Base-by-base conservation (phyloP, 352 stramenopile genomes). In the Phytophthora megakarya region DNA sequence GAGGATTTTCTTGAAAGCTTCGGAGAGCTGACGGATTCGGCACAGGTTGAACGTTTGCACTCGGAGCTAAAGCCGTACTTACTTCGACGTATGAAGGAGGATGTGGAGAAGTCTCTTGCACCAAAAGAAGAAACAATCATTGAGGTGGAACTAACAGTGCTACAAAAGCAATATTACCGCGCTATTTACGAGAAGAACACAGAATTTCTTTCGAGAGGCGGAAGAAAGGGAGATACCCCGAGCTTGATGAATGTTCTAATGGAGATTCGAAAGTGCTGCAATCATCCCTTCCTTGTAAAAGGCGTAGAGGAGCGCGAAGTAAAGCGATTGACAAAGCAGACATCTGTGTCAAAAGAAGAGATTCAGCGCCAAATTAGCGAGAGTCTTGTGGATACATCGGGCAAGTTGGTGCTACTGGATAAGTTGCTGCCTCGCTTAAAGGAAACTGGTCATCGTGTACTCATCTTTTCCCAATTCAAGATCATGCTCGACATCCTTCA, bases 401-500 rank as follows among this genome's bases (percentile, higher is more conserved):
- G 98, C 3, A 99, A 99, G 70, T 76, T 99, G 8, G 93, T 99
- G 43, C 74, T 99, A 13, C 77, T 99, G 22, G 98, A 99, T 76
- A 99, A 99, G 65, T 75, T 99, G 9, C 83, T 99, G 5, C 97
- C 97, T 11, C 89, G 94, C 5, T 75, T 99, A 12, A 92, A 98
- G 66, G 84, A 90, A 58, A 96, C 98, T 42, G 96, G 96, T 3
- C 97, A 99, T 62, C 87, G 96, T 16, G 93, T 99, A 23, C 74
- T 99, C 10, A 93, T 99, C 18, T 99, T 99, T 73, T 99, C 92
- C 6, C 98, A 99, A 78, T 97, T 98, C 75, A 98, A 98, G 73
- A 98, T 98, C 42, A 99, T 99, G 97, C 82, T 99, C 46, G 96
- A 99, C 73, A 98, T 99, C 38, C 68, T 99, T 19, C 96, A 99